Base-by-base conservation (phyloP, 345 rosid genomes). In the Aegle marmelos region DNA sequence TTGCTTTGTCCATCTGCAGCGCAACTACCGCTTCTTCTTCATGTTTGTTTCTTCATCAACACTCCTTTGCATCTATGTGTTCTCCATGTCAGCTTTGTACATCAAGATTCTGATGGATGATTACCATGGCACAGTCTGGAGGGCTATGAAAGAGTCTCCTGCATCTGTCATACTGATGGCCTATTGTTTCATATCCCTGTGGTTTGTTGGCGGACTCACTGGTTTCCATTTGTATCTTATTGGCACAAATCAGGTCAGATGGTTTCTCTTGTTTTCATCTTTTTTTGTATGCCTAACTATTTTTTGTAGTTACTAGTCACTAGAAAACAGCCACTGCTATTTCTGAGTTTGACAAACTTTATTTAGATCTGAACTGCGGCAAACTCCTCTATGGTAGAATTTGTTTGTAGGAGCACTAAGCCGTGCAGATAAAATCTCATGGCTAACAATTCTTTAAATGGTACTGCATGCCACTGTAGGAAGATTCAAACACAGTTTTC, bases 191-290 rank as follows among this genome's bases (percentile, higher is more conserved):
- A 87, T 94, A 67, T 74, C 93, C 9, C 86, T 96, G 53, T 96
- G 99, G 98, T 94, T 94, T 87, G 99, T 96, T 68, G 95, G 97
- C 76, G 98, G 99, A 37, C 95, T 96, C 64, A 91, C 98, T 7
- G 98, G 97, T 72, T 94, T 94, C 83, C 99, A 96, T 85, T 85
- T 89, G 75, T 94, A 96, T 85, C 97, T 96, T 75, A 92, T 94
- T 24, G 88, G 91, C 79, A 88, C 97, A 45, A 96, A 96, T 83
- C 98, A 96, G 94, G 99, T 92, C 74, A 79, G 92, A 85, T 24
- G 63, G 62, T 48, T 60, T 62, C 30, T 66, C 73, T 39, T 70
- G 21, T 36, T 50, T 68, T 36, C 58, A 17, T 54, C 64, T 14
- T 61, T 48, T 45, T 14, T 65, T 50, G 53, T 56, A 53, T 53